Base-by-base conservation (phyloP, 2,329 filamentous ascomycete species). In the Myriosclerotinia duriaeana region DNA sequence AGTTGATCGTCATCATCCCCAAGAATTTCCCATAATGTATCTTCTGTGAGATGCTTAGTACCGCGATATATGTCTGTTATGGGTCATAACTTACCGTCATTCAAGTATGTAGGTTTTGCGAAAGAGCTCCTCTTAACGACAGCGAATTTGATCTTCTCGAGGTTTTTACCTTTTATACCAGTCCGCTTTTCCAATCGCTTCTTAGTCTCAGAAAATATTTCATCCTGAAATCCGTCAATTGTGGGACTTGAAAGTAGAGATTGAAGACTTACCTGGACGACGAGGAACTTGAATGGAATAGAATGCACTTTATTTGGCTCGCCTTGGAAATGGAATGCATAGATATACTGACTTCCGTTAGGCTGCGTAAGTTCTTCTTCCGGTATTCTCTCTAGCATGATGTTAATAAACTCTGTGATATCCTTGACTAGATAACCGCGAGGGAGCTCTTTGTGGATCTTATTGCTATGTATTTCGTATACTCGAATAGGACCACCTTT, bases 91-190 rank as follows among this genome's bases (percentile, higher is more conserved):
- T 83, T 81, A 97, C 94, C 93, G 80, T 98, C 95, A 72, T 89
- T 87, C 56, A 99, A 82, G 79, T 96, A 96, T 68, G 87, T 85
- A 36, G 93, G 90, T 75, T 90, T 92, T 50, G 90, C 87, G 78
- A 91, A 96, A 62, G 87, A 84, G 72, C 79, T 72, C 76, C 90
- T 83, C 77, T 88, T 83, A 62, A 97, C 85, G 42, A 96, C 79
- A 8, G 93, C 91, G 81, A 99, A 97, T 79, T 96, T 97, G 78
- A 99, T 95, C 83, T 98, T 98, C 78, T 99, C 94, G 72, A 99
- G 93, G 71, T 92, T 92, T 83, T 99, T 99, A 78, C 95, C 96
- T 79, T 97, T 97, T 80, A 99, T 89, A 36, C 93, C 93, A 0
- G 92, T 97, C 67, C 94, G 85, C 78, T 93, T 94, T 72, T 95